These are phyloP conservation scores for Tolypocladium amazonense DNA, from an alignment of 2,329 filamentous ascomycete species.

Conservation along the genomic window DNA sequence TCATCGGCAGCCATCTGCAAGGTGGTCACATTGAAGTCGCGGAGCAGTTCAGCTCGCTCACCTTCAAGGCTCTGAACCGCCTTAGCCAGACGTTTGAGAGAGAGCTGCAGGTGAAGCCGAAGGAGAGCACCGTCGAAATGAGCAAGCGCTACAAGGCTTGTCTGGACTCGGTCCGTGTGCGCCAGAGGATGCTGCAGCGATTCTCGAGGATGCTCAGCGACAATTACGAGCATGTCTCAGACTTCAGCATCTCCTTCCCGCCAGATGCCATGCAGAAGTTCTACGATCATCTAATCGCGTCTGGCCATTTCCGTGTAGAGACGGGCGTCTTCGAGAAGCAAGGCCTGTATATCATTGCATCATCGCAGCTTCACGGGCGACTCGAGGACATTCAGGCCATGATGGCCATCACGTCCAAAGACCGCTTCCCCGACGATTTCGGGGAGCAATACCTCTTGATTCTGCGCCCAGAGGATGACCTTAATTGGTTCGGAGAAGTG, in stretches of 20 bases:
- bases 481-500: constrained; percentile 73
- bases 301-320: constrained; percentile 81
- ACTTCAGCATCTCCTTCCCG: constrained; percentile 74
- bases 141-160: constrained; percentile 95
- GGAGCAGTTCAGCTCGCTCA: constrained; percentile 91
- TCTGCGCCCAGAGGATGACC: constrained; percentile 65
- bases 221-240: constrained; percentile 91
- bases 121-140: constrained; percentile 79
- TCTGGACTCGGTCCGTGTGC: constrained; percentile 88
- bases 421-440: constrained; percentile 55
- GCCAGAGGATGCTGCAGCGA: constrained; percentile 91
- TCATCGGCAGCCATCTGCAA: constrained; percentile 82
- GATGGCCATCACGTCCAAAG: constrained; percentile 56
- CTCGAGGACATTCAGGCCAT: constrained; percentile 77
- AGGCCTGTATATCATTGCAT: constrained; percentile 75
- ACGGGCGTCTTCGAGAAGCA: constrained; percentile 60
- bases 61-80: constrained; percentile 82
- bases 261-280: constrained; percentile 62
- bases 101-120: constrained; percentile 74
- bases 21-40: constrained; percentile 93
- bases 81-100: constrained; percentile 86
- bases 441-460: constrained; percentile 72
- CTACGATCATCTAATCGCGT: constrained; percentile 68
- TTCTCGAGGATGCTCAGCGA: constrained; percentile 87
- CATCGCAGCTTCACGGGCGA: constrained; percentile 63